Percentiles rank a stretch among this genome's conserved stretches.
phyloP scores from a whole-genome alignment of 176 grass and related monocot genomes.

The Musa beccarii region DNA sequence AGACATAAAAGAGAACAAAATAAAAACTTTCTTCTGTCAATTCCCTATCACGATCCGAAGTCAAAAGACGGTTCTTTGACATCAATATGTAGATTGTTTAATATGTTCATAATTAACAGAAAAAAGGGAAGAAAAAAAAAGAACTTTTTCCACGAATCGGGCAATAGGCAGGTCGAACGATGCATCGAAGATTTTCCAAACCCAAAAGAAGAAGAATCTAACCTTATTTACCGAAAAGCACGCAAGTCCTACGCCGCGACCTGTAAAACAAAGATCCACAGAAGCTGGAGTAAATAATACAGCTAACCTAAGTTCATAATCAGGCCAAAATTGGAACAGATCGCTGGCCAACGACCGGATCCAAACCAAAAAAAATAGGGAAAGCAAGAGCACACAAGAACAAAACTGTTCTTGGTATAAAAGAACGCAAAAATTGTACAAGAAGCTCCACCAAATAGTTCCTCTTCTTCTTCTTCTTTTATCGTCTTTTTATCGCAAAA shows the following conservation, averaged over 20 bases:
- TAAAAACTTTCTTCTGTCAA: background rate
- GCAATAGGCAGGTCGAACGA: background rate
- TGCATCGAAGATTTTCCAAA: background rate
- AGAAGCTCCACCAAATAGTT: background rate
- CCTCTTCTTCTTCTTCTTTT: background rate
- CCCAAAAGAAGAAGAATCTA: background rate
- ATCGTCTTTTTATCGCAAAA: too few relatives aligned
- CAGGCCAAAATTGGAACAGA: background rate
- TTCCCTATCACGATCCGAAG: background rate
- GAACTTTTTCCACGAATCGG: background rate
- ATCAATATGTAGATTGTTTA: too few relatives aligned
- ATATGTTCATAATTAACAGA: background rate
- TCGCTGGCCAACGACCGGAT: background rate
- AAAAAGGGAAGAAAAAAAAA: background rate
- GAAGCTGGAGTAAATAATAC: background rate
- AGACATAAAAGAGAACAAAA: background rate
- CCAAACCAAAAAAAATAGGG: background rate
- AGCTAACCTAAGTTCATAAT: background rate
- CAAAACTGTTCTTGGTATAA: background rate
- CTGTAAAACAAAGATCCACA: slow-evolving; percentile 1
- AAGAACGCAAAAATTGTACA: background rate
- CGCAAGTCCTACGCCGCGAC: background rate
- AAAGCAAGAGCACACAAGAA: background rate
- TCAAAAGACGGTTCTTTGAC: background rate
- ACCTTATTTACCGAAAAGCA: background rate